A percentile compares a stretch with the other conserved stretches of the same genome.
These are phyloP conservation scores for Cladophialophora chaetospira DNA, from an alignment of 2,329 filamentous ascomycete species.

Conservation along the genomic window DNA sequence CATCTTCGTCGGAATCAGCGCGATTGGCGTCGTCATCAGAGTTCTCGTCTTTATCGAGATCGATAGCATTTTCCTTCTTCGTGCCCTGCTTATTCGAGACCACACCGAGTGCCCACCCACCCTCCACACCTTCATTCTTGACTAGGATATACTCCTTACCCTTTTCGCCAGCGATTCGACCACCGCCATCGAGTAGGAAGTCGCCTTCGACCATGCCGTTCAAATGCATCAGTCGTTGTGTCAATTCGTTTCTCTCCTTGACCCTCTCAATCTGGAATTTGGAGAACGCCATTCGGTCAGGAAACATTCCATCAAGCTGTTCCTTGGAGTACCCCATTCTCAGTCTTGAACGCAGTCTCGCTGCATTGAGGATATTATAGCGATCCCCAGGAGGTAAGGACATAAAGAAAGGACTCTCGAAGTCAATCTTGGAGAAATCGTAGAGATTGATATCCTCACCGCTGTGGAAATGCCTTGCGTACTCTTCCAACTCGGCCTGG, in stretches of 20 bases:
- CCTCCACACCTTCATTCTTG: constrained; percentile 91
- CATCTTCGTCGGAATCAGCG: constrained; percentile 59
- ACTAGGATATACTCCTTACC: constrained; percentile 94
- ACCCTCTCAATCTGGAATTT: constrained; percentile 95
- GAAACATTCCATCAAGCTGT: constrained; percentile 94
- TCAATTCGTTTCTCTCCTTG: constrained; percentile 87
- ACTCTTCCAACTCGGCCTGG: constrained; percentile 88
- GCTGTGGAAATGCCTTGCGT: constrained; percentile 85
- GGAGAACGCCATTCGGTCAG: constrained; percentile 95
- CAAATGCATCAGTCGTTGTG: constrained; percentile 90
- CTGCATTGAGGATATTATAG: constrained; percentile 97
- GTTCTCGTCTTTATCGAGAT: constrained; percentile 71
- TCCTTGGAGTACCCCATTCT: constrained; percentile 97
- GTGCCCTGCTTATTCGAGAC: constrained; percentile 82
- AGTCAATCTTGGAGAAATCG: constrained; percentile 98
- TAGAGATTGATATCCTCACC: constrained; percentile 88
- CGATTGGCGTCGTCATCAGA: constrained; percentile 12
- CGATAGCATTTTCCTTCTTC: constrained; percentile 82
- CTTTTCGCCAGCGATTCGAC: constrained; percentile 67
- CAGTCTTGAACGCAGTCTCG: constrained; percentile 79
- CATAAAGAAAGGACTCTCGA: constrained; percentile 91
- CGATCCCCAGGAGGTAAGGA: constrained; percentile 86
- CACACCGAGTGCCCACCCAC: constrained; percentile 93
- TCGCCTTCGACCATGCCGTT: constrained; percentile 78
- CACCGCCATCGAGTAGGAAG: constrained; percentile 56